Percentiles rank a stretch among this genome's conserved stretches.
Evolutionary conservation across 805 yeast species (phyloP).

Genomic region (Spathaspora gorwiae): DNA sequence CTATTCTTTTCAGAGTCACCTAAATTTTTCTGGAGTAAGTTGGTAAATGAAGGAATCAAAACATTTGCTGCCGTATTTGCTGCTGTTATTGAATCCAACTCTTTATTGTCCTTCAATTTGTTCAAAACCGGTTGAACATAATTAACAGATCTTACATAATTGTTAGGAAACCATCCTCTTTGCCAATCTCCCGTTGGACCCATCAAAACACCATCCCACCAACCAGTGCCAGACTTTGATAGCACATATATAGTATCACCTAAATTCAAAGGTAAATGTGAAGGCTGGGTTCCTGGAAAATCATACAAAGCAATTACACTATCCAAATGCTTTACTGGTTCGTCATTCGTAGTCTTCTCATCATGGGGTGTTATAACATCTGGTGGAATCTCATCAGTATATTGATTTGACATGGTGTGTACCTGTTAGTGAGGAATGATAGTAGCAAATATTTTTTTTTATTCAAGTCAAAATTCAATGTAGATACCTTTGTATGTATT

Average conservation of each 20-base stretch:
- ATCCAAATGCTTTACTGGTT: slow-evolving; percentile 41
- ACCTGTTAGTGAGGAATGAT: no score
- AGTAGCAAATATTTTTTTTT: no score
- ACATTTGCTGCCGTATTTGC: slow-evolving; percentile 46
- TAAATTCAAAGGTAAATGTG: slow-evolving; percentile 47
- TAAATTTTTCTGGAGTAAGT: slow-evolving; percentile 30
- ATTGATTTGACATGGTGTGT: slow-evolving; percentile 9
- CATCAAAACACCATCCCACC: slow-evolving; percentile 80
- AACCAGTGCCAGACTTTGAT: slow-evolving; percentile 58
- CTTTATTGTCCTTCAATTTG: slow-evolving; percentile 34
- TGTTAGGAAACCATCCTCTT: slow-evolving; percentile 86
- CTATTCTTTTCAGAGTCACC: slow-evolving; percentile 28
- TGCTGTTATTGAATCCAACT: slow-evolving; percentile 40
- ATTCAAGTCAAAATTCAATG: no score
- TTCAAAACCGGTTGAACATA: slow-evolving; percentile 39
- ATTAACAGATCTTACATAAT: slow-evolving; percentile 48
- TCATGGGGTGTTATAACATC: slow-evolving; percentile 32
- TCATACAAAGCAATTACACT: slow-evolving; percentile 58
- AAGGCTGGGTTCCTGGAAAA: slow-evolving; percentile 48
- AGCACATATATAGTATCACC: slow-evolving; percentile 73
- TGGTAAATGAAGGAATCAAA: slow-evolving; percentile 38
- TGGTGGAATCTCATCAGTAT: slow-evolving; percentile 37
- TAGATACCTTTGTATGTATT: no score
- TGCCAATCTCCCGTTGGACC: slow-evolving; percentile 33
- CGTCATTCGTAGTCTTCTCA: slow-evolving; percentile 13